These are phyloP conservation scores for Psophocarpus tetragonolobus DNA, from an alignment of 306 rosid species.

Conservation along the genomic window DNA sequence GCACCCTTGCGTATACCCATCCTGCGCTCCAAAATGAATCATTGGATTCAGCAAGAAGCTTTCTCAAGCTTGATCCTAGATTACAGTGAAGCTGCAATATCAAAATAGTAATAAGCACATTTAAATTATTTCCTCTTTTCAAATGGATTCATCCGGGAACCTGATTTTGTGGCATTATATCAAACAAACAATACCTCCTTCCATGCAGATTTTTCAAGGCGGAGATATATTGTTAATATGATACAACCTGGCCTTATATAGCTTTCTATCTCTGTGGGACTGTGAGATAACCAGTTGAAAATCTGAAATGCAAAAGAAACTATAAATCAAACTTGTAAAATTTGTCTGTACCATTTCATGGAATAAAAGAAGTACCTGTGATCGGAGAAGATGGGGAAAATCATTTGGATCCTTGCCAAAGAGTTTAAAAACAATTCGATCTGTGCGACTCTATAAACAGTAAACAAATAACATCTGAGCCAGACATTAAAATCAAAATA, in stretches of 20 bases:
- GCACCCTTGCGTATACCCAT: slow-evolving; percentile 71
- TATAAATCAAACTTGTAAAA: slow-evolving; percentile 23
- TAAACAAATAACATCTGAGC: slow-evolving; percentile 17
- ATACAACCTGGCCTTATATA: slow-evolving; percentile 89
- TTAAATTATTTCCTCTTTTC: neutral
- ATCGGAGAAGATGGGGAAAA: slow-evolving; percentile 67
- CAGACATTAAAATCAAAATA: neutral
- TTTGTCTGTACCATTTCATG: slow-evolving; percentile 26
- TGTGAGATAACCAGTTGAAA: slow-evolving; percentile 70
- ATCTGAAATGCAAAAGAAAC: slow-evolving; percentile 47
- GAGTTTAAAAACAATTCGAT: slow-evolving; percentile 80
- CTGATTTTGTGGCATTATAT: slow-evolving; percentile 14
- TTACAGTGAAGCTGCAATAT: slow-evolving; percentile 61
- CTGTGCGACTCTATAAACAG: slow-evolving; percentile 69
- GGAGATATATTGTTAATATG: slow-evolving; percentile 66
- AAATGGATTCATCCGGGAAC: neutral
- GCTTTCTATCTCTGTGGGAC: slow-evolving; percentile 87
- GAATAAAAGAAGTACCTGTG: slow-evolving; percentile 58
- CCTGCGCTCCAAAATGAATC: slow-evolving; percentile 80
- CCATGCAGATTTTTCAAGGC: slow-evolving; percentile 64
- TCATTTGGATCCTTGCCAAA: slow-evolving; percentile 89
- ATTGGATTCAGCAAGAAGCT: slow-evolving; percentile 57
- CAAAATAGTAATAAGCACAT: slow-evolving; percentile 19
- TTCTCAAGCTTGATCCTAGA: slow-evolving; percentile 61
- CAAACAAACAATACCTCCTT: slow-evolving; percentile 60